A percentile compares a stretch with the other conserved stretches of the same genome.
Conservation (phyloP, 495 filamentous ascomycete genomes). For the Stereocaulon alpinum region DNA sequence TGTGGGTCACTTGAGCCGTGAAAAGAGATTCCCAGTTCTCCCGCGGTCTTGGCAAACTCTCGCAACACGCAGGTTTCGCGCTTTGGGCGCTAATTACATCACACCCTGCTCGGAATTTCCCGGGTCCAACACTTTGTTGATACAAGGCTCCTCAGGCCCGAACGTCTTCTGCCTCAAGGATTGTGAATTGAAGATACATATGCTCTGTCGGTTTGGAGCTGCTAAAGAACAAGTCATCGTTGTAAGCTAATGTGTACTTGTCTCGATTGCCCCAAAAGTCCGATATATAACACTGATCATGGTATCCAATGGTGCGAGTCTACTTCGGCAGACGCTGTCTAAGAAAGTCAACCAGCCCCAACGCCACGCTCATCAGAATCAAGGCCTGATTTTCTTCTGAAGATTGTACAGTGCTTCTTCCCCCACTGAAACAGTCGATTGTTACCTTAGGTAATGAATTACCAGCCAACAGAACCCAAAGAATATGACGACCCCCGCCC, state of each 20-base stretch:
- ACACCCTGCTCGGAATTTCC: background rate
- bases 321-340: background rate
- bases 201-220: too few relatives aligned
- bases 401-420: background rate
- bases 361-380: conserved; percentile 9
- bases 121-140: background rate
- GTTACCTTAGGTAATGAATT: conserved; percentile 67
- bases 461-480: conserved; percentile 86
- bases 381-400: background rate
- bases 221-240: background rate
- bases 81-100: conserved; percentile 8
- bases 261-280: too few relatives aligned
- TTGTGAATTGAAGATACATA: too few relatives aligned
- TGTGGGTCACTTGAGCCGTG: conserved; percentile 10
- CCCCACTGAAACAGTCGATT: background rate
- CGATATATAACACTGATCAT: too few relatives aligned
- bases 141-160: background rate
- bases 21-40: conserved; percentile 1
- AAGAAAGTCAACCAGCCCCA: background rate
- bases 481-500: conserved; percentile 79
- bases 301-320: background rate
- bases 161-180: too few relatives aligned
- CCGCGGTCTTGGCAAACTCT: conserved; percentile 4
- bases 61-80: conserved; percentile 7
- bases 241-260: background rate